Percentiles rank a stretch among this genome's conserved stretches.
phyloP scores from a whole-genome alignment of 1,284 basidiomycete genomes.

The Microbotryum scabiosae region DNA sequence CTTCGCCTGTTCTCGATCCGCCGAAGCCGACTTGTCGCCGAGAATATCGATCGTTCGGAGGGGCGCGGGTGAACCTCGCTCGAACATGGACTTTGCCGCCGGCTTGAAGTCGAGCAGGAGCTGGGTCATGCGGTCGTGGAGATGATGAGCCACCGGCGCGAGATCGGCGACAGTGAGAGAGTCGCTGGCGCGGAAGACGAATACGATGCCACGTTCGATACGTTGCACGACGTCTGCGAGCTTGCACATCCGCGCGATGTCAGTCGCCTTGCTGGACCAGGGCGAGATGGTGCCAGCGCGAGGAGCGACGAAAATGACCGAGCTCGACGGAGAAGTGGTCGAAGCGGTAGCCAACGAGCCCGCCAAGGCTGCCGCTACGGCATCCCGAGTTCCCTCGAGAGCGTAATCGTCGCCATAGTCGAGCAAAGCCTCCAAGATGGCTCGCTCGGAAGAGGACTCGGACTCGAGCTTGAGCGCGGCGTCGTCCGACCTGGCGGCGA shows the following conservation, averaged over 20 bases:
- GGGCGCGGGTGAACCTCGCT: conserved; percentile 56
- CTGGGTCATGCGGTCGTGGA: conserved; percentile 97
- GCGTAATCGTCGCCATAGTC: conserved; percentile 72
- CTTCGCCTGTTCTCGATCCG: conserved; percentile 32
- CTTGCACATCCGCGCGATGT: conserved; percentile 82
- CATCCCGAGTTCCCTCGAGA: conserved; percentile 46
- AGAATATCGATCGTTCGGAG: conserved; percentile 58
- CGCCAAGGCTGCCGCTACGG: conserved; percentile 38
- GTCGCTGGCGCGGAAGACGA: conserved; percentile 53
- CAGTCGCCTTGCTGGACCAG: conserved; percentile 97
- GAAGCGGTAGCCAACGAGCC: conserved; percentile 4
- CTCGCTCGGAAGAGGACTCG: conserved; percentile 45
- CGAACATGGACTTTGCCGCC: conserved; percentile 57
- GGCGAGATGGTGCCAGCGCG: conserved; percentile 64
- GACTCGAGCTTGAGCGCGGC: conserved; percentile 50
- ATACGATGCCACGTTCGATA: conserved; percentile 74
- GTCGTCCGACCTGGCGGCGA: conserved; percentile 53
- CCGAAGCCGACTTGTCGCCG: conserved; percentile 46
- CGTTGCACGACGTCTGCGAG: conserved; percentile 62
- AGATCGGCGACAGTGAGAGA: conserved; percentile 33
- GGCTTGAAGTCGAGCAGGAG: conserved; percentile 55
- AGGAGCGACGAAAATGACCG: conserved; percentile 64
- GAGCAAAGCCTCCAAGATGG: conserved; percentile 65
- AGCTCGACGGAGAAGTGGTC: not conserved
- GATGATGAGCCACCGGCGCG: conserved; percentile 53